These are phyloP conservation scores for Diplodia sapinea DNA, from an alignment of 2,329 filamentous ascomycete species.

Conservation along the genomic window DNA sequence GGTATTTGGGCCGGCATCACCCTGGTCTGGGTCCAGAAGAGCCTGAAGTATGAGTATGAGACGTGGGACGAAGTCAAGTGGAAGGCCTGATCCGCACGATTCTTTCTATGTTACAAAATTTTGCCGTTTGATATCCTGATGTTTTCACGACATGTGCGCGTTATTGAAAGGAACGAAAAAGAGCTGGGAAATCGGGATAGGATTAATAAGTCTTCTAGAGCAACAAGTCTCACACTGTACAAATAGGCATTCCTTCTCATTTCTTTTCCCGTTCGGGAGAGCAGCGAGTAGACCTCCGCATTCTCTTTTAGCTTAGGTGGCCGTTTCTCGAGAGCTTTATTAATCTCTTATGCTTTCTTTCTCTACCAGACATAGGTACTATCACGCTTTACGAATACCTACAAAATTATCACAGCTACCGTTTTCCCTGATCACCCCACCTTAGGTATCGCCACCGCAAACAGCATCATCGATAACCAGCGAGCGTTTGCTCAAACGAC, in stretches of 20 bases:
- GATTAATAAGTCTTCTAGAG: neutral
- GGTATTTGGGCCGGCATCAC: constrained; percentile 55
- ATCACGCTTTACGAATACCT: neutral
- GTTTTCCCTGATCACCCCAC: neutral
- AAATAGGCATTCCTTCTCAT: neutral
- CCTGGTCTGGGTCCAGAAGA: constrained; percentile 52
- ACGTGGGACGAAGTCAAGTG: constrained; percentile 46
- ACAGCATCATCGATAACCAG: neutral
- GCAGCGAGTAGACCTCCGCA: constrained; percentile 5
- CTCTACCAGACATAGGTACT: neutral
- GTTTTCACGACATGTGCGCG: constrained; percentile 16
- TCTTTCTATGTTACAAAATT: neutral
- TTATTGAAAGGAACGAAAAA: neutral
- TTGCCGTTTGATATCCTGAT: constrained; percentile 22
- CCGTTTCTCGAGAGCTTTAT: neutral
- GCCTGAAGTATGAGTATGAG: constrained; percentile 44
- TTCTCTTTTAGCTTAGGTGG: neutral
- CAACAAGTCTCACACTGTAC: constrained; percentile 8
- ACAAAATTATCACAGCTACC: too few species aligned
- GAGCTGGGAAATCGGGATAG: neutral
- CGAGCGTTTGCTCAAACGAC: neutral
- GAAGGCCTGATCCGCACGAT: constrained; percentile 41
- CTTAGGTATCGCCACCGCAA: neutral
- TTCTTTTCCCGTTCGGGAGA: neutral
- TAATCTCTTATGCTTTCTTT: neutral